Conservation (phyloP, 192 early-diverging fungal species). For the Podila minutissima region DNA sequence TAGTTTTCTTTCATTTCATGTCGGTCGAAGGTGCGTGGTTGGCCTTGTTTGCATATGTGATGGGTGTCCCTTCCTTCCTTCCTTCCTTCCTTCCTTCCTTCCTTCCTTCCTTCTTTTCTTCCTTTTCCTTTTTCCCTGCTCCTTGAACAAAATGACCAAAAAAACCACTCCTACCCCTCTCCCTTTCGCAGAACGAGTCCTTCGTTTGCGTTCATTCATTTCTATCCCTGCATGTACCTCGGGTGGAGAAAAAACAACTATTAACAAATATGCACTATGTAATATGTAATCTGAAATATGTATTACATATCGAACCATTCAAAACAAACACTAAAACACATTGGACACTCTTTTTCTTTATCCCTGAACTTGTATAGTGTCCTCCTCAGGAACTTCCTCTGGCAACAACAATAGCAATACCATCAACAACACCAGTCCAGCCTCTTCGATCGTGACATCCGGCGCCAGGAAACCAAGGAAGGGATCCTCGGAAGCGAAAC, state of each 20-base stretch:
- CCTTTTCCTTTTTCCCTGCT: background rate
- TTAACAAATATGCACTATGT: background rate
- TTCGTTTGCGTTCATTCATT: too few relatives aligned
- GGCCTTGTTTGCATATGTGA: too few relatives aligned
- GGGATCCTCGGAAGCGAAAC: conserved; percentile 26
- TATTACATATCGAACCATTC: background rate
- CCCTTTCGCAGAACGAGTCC: background rate
- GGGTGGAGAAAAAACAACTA: too few relatives aligned
- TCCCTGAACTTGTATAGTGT: background rate
- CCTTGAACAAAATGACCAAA: too few relatives aligned
- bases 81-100: background rate
- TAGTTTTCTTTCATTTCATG: too few relatives aligned
- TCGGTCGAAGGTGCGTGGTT: too few relatives aligned
- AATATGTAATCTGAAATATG: background rate
- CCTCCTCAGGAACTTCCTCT: background rate
- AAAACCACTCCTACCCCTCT: background rate
- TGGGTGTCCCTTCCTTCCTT: background rate
- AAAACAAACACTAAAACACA: background rate
- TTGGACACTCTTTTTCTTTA: background rate
- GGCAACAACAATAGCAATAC: conserved; percentile 11
- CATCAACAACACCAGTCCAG: conserved; percentile 6
- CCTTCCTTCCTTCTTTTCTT: background rate
- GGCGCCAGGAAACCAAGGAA: conserved; percentile 27
- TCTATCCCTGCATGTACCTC: background rate
- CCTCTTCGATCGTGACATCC: conserved; percentile 7